phyloP scores from a whole-genome alignment of 169 alveolate species.

The Eimeria acervulina region DNA sequence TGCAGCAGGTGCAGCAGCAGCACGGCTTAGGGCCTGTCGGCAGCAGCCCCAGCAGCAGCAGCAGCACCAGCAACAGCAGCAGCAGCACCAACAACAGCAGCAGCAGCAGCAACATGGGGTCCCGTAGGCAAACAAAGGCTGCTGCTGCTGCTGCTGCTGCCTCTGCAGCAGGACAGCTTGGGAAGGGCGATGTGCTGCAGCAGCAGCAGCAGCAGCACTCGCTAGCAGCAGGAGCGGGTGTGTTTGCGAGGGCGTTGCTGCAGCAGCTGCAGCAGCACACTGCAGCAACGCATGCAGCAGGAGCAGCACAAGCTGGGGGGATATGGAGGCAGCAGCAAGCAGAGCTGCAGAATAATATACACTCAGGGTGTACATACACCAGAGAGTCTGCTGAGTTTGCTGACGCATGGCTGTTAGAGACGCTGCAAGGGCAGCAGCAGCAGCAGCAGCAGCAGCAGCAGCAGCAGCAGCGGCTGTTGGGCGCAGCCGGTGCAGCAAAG shows the following conservation, averaged over 20 bases:
- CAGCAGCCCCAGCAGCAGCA: slow-evolving; percentile 11
- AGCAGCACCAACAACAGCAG: neutral
- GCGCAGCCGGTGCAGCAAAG: neutral
- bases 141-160: slow-evolving; percentile 30
- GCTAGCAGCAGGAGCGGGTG: neutral
- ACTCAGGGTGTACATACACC: slow-evolving; percentile 42
- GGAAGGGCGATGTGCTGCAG: neutral
- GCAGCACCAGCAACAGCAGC: slow-evolving; percentile 20
- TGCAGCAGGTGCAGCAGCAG: slow-evolving; percentile 27
- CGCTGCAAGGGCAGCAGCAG: slow-evolving; percentile 56
- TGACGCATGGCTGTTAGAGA: neutral
- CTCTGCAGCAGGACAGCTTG: slow-evolving; percentile 41
- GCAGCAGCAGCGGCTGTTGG: slow-evolving; percentile 49
- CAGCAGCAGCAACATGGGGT: neutral
- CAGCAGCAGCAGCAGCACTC: slow-evolving; percentile 44
- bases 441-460: slow-evolving; percentile 63
- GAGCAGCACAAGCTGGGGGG: neutral
- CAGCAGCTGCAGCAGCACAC: slow-evolving; percentile 73
- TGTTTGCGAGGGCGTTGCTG: neutral
- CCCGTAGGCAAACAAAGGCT: neutral
- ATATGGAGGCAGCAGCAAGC: slow-evolving; percentile 45
- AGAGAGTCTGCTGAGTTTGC: neutral
- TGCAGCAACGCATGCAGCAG: slow-evolving; percentile 45
- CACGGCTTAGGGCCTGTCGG: neutral
- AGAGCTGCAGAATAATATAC: neutral